phyloP scores from a whole-genome alignment of 1,284 basidiomycete species.

The Sanghuangporus weigelae region DNA sequence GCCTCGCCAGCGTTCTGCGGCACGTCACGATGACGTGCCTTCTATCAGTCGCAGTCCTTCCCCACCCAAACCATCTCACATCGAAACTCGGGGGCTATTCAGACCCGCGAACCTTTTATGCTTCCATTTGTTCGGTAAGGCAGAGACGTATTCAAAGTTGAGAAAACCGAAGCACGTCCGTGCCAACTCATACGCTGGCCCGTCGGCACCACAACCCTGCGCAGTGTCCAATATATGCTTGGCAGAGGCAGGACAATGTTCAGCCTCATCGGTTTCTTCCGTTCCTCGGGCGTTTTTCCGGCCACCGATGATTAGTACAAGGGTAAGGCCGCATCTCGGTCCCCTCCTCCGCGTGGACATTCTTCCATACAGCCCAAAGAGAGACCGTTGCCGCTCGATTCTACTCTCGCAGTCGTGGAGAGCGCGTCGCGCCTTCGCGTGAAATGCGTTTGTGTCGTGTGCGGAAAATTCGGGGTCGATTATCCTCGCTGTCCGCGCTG shows the following conservation, averaged over 20 bases:
- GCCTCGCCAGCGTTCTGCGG: not conserved
- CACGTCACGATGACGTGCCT: not conserved
- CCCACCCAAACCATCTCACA: not conserved
- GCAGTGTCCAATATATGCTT: not conserved
- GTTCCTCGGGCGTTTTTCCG: not conserved
- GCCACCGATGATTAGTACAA: not conserved
- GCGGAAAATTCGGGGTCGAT: conserved; percentile 13
- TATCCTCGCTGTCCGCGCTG: conserved; percentile 17
- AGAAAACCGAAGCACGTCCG: not conserved
- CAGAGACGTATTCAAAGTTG: not conserved
- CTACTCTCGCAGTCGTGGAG: conserved; percentile 13
- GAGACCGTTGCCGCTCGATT: conserved; percentile 3
- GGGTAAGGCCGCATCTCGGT: not conserved
- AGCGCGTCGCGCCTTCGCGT: conserved; percentile 13
- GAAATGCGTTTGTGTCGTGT: conserved; percentile 13
- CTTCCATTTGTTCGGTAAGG: not conserved
- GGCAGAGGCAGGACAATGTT: not conserved
- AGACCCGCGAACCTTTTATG: not conserved
- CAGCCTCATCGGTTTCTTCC: not conserved
- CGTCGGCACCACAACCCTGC: not conserved
- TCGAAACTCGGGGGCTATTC: not conserved
- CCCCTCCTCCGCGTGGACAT: not conserved
- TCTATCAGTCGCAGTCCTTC: not conserved
- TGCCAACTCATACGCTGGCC: conserved; percentile 1
- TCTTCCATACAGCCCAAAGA: not conserved